A percentile compares a stretch with the other conserved stretches of the same genome.
Conservation (phyloP, 2,329 filamentous ascomycete genomes). For the Diaporthe aspalathi region DNA sequence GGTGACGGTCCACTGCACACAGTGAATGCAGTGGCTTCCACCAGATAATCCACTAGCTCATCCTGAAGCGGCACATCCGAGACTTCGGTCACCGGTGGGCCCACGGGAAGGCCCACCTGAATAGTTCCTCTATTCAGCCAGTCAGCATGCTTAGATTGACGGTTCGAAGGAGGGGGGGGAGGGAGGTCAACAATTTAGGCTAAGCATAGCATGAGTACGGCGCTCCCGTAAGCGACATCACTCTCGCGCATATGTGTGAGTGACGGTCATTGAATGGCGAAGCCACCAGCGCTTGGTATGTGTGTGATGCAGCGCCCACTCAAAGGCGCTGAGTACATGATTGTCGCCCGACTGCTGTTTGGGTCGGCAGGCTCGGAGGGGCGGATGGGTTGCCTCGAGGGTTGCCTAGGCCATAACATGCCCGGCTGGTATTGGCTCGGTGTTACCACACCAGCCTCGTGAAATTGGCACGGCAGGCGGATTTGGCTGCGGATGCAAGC, state of each 20-base stretch:
- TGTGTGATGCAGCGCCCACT: neutral
- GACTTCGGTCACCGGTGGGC: neutral
- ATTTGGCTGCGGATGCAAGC: neutral
- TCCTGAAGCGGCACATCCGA: neutral
- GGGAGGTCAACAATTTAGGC: neutral
- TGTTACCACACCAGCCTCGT: neutral
- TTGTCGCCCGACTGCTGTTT: neutral
- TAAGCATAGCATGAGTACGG: neutral
- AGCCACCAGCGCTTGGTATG: neutral
- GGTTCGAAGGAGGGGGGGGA: neutral
- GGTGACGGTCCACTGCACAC: neutral
- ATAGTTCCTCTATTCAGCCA: neutral
- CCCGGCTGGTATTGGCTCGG: neutral
- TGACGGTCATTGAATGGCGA: neutral
- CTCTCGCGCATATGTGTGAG: neutral
- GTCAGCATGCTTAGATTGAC: neutral
- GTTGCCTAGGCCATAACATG: neutral
- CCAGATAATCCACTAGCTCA: neutral
- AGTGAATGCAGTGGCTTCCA: neutral
- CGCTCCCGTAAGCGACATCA: conserved; percentile 4
- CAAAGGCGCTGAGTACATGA: neutral
- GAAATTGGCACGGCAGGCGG: neutral
- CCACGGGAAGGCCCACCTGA: neutral
- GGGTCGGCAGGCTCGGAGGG: neutral
- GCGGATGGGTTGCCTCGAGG: neutral